Evolutionary conservation across 2,329 filamentous ascomycete species (phyloP).

Genomic region (Coniochaeta prunicola): DNA sequence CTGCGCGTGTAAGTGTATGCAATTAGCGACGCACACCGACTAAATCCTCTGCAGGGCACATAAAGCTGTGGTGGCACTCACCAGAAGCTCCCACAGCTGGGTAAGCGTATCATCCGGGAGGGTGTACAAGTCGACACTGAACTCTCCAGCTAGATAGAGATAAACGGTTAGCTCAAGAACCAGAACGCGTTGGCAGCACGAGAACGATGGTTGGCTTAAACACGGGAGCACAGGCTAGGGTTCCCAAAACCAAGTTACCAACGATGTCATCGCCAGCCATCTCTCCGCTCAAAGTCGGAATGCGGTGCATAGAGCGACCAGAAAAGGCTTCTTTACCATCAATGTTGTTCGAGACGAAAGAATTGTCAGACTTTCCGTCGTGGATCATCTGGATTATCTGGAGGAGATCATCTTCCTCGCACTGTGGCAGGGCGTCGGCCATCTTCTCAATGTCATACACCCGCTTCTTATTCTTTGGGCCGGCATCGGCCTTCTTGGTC

Average conservation of each 20-base stretch:
- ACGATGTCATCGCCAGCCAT: neutral
- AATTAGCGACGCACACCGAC: neutral
- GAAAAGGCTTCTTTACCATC: slow-evolving; percentile 54
- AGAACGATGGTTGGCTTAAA: neutral
- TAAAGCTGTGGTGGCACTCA: slow-evolving; percentile 20
- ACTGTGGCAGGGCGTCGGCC: slow-evolving; percentile 80
- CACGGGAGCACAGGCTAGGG: neutral
- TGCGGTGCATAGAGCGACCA: neutral
- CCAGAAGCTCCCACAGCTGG: slow-evolving; percentile 87
- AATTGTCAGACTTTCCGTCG: slow-evolving; percentile 89
- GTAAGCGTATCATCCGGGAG: slow-evolving; percentile 83
- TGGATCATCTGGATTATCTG: slow-evolving; percentile 97
- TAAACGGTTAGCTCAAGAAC: neutral
- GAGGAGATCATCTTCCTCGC: slow-evolving; percentile 86
- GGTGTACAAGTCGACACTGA: slow-evolving; percentile 98
- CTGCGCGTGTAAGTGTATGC: neutral
- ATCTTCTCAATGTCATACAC: slow-evolving; percentile 88
- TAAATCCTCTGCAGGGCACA: neutral
- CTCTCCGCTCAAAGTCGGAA: neutral
- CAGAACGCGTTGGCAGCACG: slow-evolving; percentile 4
- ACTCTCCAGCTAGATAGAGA: slow-evolving; percentile 70
- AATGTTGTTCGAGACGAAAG: slow-evolving; percentile 94
- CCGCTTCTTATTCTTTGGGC: slow-evolving; percentile 71
- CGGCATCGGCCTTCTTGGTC: slow-evolving; percentile 58
- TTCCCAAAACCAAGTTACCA: neutral